Evolutionary conservation across 306 rosid species (phyloP), one percentile per base, ranked within the genome.

Genomic region (Canavalia ensiformis): DNA sequence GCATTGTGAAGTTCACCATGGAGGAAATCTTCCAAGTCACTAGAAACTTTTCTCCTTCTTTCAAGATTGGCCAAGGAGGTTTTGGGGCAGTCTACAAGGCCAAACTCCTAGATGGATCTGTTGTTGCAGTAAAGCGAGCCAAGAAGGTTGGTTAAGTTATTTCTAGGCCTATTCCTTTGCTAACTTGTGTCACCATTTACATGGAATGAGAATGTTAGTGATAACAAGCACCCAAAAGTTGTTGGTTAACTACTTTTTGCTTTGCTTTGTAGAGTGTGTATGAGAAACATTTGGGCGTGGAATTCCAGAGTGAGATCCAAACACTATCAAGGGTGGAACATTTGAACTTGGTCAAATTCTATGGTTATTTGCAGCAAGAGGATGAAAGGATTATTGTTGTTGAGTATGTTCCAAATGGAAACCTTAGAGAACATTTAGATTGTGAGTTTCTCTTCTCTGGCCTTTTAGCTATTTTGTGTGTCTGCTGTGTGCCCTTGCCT

Each of bases 1-100:
- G 90, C 78, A 44, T 70, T 78, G 76, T 88, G 58, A 90, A 85
- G 66, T 90, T 89, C 87, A 89, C 89, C 63, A 81, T 92, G 84
- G 92, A 93, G 54, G 94, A 90, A 85, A 89, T 96, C 74, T 52
- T 80, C 55, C 87, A 68, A 83, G 97, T 85, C 81, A 96, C 99
- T 0, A 92, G 82, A 75, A 96, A 88, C 68, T 96, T 96, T 88
- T 94, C 98, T 18, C 90, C 97, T 8, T 72, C 98, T 69, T 81
- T 76, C 42, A 93, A 93, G 90, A 87, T 96, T 66, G 99, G 99
- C 58, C 99, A 92, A 88, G 99, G 99, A 31, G 99, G 99, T 72
- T 96, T 96, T 56, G 99, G 99, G 59, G 80, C 95, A 6, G 97
- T 96, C 42, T 96, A 89, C 84, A 93, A 83, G 87, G 97, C 94